Conservation (phyloP, 176 grass and related monocot genomes). For the Paspalum vaginatum region DNA sequence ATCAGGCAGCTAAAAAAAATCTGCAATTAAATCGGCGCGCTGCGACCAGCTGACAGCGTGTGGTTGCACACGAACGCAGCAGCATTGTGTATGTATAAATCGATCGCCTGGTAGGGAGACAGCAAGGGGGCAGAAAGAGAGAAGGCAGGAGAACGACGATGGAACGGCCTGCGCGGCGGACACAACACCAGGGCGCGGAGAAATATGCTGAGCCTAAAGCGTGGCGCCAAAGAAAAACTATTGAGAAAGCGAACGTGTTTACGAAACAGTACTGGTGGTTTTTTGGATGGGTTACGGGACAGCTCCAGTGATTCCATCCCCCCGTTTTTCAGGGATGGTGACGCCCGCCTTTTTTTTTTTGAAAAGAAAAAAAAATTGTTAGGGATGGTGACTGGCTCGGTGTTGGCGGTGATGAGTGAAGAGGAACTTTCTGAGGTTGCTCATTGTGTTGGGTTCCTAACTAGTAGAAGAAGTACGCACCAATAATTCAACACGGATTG, state of each 20-base stretch:
- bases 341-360: not conserved
- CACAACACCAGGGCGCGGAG: too few relatives aligned
- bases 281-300: slow-evolving; percentile 38
- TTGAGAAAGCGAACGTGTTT: not conserved
- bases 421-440: not conserved
- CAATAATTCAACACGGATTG: too few relatives aligned
- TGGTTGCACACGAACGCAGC: not conserved
- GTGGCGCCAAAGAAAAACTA: not conserved
- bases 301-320: slow-evolving; percentile 20
- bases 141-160: not conserved
- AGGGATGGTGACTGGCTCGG: not conserved
- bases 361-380: too few relatives aligned
- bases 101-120: not conserved
- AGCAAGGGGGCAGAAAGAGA: slow-evolving; percentile 9
- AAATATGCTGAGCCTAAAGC: not conserved
- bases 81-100: not conserved
- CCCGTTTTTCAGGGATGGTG: slow-evolving; percentile 11
- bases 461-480: too few relatives aligned
- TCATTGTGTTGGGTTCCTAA: too few relatives aligned
- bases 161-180: too few relatives aligned
- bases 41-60: not conserved
- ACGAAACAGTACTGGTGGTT: not conserved
- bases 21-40: not conserved
- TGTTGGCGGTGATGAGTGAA: not conserved
- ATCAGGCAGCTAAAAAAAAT: too few relatives aligned